A percentile compares a stretch with the other conserved stretches of the same genome.
Evolutionary conservation across 2,329 filamentous ascomycete genomes (phyloP).

Genomic region (Trematosphaeria pertusa): DNA sequence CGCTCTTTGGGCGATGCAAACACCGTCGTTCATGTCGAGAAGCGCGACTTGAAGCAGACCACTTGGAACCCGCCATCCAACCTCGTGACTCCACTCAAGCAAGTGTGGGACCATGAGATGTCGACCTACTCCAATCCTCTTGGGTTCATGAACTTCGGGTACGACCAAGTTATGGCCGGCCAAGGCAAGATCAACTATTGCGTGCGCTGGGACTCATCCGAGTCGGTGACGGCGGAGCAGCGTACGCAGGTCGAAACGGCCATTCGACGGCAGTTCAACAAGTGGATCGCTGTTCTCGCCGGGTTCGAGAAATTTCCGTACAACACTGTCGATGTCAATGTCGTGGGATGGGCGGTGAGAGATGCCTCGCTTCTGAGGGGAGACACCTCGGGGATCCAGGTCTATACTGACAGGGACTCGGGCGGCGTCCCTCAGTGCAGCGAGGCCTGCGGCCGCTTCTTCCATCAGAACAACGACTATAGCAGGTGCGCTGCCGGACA

Average conservation of each 20-base stretch:
- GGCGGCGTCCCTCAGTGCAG: conserved; percentile 54
- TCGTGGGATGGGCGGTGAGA: conserved; percentile 55
- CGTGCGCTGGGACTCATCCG: conserved; percentile 54
- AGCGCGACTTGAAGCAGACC: conserved; percentile 25
- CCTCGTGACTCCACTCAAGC: conserved; percentile 28
- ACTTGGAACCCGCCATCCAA: conserved; percentile 35
- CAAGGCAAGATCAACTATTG: conserved; percentile 51
- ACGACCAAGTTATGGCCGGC: conserved; percentile 36
- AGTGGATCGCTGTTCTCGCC: conserved; percentile 54
- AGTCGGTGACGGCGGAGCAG: conserved; percentile 48
- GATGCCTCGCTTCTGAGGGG: conserved; percentile 47
- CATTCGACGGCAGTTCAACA: conserved; percentile 46
- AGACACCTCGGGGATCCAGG: conserved; percentile 46
- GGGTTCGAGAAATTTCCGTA: conserved; percentile 56
- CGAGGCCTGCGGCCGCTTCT: conserved; percentile 53
- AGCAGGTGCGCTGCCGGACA: conserved; percentile 49
- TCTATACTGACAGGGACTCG: conserved; percentile 52
- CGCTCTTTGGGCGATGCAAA: conserved; percentile 17
- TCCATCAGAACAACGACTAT: conserved; percentile 55
- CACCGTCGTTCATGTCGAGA: no score
- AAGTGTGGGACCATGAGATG: conserved; percentile 36
- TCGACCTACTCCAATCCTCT: conserved; percentile 28
- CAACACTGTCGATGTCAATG: conserved; percentile 47
- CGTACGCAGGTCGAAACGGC: conserved; percentile 47
- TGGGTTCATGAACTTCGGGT: conserved; percentile 41